phyloP scores from a whole-genome alignment of 2,329 filamentous ascomycete species.

The Chaetoscypha palmicola region DNA sequence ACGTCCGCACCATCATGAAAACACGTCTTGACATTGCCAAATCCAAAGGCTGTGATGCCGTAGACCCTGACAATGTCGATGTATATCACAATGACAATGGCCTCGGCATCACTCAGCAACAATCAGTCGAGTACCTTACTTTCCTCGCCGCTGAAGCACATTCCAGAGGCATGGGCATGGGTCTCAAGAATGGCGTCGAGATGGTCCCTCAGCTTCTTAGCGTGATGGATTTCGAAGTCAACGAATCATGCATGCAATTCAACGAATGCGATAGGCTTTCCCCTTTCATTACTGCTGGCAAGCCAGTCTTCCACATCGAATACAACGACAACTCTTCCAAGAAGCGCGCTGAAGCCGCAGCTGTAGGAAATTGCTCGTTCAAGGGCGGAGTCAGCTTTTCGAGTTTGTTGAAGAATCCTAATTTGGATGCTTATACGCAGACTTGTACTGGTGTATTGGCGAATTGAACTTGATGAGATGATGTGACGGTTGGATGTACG shows the following conservation, averaged over 20 bases:
- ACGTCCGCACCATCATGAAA: conserved; percentile 34
- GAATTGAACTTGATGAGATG: too few species aligned
- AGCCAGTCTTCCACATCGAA: conserved; percentile 69
- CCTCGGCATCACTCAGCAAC: conserved; percentile 46
- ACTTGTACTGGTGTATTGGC: neutral
- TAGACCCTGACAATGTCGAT: conserved; percentile 66
- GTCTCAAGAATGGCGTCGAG: conserved; percentile 60
- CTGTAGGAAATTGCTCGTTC: conserved; percentile 1
- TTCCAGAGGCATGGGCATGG: conserved; percentile 50
- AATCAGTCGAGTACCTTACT: conserved; percentile 51
- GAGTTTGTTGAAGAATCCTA: conserved; percentile 12
- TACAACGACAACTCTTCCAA: conserved; percentile 42
- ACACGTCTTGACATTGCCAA: conserved; percentile 40
- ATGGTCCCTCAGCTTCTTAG: conserved; percentile 46
- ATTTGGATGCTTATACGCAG: conserved; percentile 8
- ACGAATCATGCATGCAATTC: conserved; percentile 63
- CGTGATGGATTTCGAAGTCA: conserved; percentile 58
- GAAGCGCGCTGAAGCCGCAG: neutral
- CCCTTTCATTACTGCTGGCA: conserved; percentile 5
- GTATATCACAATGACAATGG: conserved; percentile 48
- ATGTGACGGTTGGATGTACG: too few species aligned
- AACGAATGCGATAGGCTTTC: conserved; percentile 42
- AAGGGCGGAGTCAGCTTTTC: conserved; percentile 6
- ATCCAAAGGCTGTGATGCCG: conserved; percentile 56
- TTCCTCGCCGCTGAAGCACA: conserved; percentile 52